These are phyloP conservation scores for Rubus idaeus DNA, from an alignment of 306 rosid genomes.

Conservation along the genomic window DNA sequence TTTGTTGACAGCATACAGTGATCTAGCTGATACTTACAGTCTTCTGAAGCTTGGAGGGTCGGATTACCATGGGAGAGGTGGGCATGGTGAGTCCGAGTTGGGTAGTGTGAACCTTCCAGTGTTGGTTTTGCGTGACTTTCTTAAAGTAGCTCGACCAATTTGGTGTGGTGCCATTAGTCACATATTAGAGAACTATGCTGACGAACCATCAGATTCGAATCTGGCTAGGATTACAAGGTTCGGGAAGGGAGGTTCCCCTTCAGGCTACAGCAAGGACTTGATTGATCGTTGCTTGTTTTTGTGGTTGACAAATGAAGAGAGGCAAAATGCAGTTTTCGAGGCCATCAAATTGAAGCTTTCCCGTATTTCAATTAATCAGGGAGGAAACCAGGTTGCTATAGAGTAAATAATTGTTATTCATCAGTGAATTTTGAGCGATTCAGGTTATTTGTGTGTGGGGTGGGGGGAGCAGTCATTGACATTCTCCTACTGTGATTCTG, in stretches of 20 bases:
- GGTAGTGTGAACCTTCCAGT: constrained; percentile 96
- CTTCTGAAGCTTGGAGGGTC: constrained; percentile 96
- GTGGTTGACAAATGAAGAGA: constrained; percentile 83
- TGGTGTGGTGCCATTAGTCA: constrained; percentile 80
- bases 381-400: constrained; percentile 46
- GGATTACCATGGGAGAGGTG: constrained; percentile 91
- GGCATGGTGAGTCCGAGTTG: constrained; percentile 68
- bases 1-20: constrained; percentile 67
- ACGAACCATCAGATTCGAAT: constrained; percentile 81
- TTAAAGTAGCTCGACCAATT: constrained; percentile 72
- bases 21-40: constrained; percentile 68
- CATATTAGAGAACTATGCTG: constrained; percentile 55
- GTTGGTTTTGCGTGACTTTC: constrained; percentile 66
- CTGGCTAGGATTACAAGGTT: constrained; percentile 61
- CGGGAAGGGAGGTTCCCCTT: constrained; percentile 53
- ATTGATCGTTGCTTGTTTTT: constrained; percentile 67
- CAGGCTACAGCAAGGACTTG: constrained; percentile 54
- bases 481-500: background rate
- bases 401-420: constrained; percentile 24
- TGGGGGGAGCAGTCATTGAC: background rate
- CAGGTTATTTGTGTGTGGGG: background rate
- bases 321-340: constrained; percentile 66
- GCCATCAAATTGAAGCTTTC: constrained; percentile 68
- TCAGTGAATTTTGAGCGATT: background rate
- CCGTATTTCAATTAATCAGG: constrained; percentile 46